Conservation (phyloP, 768 basidiomycete species). For the Trametes gibbosa region DNA sequence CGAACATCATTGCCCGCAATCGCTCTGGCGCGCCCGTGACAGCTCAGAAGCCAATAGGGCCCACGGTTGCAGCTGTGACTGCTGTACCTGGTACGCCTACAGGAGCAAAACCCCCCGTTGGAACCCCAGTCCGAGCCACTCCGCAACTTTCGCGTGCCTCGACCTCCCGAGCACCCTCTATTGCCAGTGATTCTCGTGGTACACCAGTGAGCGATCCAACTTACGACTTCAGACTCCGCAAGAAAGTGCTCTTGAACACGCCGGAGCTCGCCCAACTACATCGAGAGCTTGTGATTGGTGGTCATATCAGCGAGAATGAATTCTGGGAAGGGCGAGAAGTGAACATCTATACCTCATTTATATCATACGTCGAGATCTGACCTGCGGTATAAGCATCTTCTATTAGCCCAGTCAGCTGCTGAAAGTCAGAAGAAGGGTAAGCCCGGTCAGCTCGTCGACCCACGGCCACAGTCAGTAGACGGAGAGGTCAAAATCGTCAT, state of each 20-base stretch:
- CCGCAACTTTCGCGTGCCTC: constrained; percentile 43
- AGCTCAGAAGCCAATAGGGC: constrained; percentile 9
- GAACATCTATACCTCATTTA: constrained; percentile 15
- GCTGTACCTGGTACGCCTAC: constrained; percentile 25
- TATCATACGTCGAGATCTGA: constrained; percentile 24
- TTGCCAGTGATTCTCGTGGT: constrained; percentile 49
- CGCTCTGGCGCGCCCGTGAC: constrained; percentile 35
- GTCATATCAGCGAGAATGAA: constrained; percentile 86
- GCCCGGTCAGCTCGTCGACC: constrained; percentile 82
- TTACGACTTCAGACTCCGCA: constrained; percentile 70
- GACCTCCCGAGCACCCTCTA: constrained; percentile 61
- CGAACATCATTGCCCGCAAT: constrained; percentile 74
- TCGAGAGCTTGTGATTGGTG: constrained; percentile 80
- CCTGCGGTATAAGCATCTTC: constrained; percentile 54
- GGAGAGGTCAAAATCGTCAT: constrained; percentile 89
- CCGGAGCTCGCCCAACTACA: constrained; percentile 80
- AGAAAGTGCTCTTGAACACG: constrained; percentile 74
- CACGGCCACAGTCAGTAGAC: constrained; percentile 80
- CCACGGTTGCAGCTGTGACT: constrained; percentile 8
- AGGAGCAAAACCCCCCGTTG: constrained; percentile 29
- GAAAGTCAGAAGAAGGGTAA: constrained; percentile 79
- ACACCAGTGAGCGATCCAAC: constrained; percentile 60
- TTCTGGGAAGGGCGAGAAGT: constrained; percentile 99
- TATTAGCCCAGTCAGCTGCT: constrained; percentile 71
- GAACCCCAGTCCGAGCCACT: constrained; percentile 23